Evolutionary conservation across 352 stramenopile genomes (phyloP), one percentile per base, ranked within the genome.

Genomic region (Pythium graminicola): DNA sequence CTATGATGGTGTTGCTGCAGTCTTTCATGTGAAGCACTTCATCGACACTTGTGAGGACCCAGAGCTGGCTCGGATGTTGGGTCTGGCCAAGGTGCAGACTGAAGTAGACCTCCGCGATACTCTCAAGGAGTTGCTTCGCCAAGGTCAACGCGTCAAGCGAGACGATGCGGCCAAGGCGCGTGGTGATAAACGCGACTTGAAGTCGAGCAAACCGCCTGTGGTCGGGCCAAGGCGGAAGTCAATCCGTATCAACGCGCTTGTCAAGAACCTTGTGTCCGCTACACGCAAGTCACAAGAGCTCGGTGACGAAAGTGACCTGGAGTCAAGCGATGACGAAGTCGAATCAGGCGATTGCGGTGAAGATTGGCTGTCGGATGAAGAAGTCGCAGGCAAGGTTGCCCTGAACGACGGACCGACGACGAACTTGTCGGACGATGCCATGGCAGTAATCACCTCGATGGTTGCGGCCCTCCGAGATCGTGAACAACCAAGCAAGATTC

Each of bases 31-130:
- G 1, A 2, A 41, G 7, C 51, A 51, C 22, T 59, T 59, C 41
- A 1, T 51, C 2, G 40, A 59, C 42, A 52, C 51, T 4, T 59
- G 51, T 38, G 31, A 46, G 28, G 51, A 59, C 32, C 11, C 26
- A 3, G 39, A 42, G 0, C 38, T 57, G 1, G 50, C 50, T 19
- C 50, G 24, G 1, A 29, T 32, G 28, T 20, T 53, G 2, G 45
- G 45, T 53, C 4, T 17, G 1, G 9, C 28, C 11, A 9, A 46
- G 24, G 23, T 32, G 35, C n/a, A 1, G 2, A 46, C n/a, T 5
- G 31, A 41, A 13, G 22, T 11, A 5, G 29, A 29, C 16, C 32
- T 53, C 3, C 26, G 50, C 10, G 17, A 17, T 11, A 22, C 35
- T 16, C 36, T 46, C 10, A 35, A 38, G 23, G 26, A 27, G 22